phyloP scores from a whole-genome alignment of 371 early-diverging fungal species.

The Syncephalastrum sp. region DNA sequence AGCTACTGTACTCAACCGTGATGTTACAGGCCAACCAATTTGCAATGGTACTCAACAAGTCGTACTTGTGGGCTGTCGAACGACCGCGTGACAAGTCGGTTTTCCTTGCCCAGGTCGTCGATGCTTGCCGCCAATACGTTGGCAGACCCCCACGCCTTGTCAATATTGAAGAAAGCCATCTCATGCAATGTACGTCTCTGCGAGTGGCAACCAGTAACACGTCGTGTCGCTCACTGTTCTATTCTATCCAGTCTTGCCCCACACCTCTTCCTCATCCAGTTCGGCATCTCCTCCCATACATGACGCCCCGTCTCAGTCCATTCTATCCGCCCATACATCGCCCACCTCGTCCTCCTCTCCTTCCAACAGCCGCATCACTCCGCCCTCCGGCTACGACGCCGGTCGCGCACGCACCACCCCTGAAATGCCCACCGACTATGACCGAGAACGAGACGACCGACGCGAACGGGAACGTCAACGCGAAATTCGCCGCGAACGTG shows the following conservation, averaged over 20 bases:
- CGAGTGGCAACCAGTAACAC: no score
- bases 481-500: slow-evolving; percentile 37
- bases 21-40: slow-evolving; percentile 42
- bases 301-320: background rate
- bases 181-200: slow-evolving; percentile 31
- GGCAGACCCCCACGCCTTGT: slow-evolving; percentile 41
- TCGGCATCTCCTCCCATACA: background rate
- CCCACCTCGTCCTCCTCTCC: background rate
- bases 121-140: slow-evolving; percentile 40
- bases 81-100: slow-evolving; percentile 44
- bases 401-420: background rate
- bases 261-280: no score
- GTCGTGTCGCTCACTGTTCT: no score
- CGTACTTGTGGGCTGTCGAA: slow-evolving; percentile 54
- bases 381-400: no score
- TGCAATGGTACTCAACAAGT: slow-evolving; percentile 44
- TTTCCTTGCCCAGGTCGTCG: slow-evolving; percentile 46
- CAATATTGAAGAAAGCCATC: slow-evolving; percentile 45
- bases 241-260: no score
- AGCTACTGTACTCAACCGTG: background rate
- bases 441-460: slow-evolving; percentile 25
- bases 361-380: background rate
- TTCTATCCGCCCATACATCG: background rate
- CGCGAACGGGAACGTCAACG: slow-evolving; percentile 33
- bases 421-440: background rate